Base-by-base conservation (phyloP, 176 grass and related monocot species). In the Rhynchospora pubera region DNA sequence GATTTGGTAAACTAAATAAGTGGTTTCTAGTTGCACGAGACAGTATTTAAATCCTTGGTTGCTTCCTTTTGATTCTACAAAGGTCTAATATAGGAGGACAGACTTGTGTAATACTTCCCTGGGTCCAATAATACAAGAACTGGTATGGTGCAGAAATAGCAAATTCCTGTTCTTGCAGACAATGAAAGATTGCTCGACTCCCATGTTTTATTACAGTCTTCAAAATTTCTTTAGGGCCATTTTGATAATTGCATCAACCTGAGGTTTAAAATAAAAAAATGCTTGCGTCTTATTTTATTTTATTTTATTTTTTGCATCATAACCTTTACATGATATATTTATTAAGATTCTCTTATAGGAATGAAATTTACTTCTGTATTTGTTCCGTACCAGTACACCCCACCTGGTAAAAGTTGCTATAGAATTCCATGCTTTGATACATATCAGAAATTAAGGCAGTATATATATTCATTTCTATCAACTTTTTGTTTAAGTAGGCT, bases 401-500 rank as follows among this genome's bases (percentile, higher is more conserved):
- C 62, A 65, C 26, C 62, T 65, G 11, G 62, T 65, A 65, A 30
- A 65, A 32, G 62, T 65, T 65, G 24, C 62, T 32, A 30, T 28
- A 32, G 2, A 32, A 30, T 65, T 65, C 62, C 23, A 28, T 14
- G 62, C 61, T 64, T 10, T 65, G 24, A 65, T 30, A 10, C 62
- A 65, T 11, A 4, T 65, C 28, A 65, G 5, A 63, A 65, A 30
- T 3, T 2, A 32, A 32, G 62, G 62, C 62, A 50, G 47, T 51
- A 65, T 65, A 28, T 65, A 22, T 2, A 65, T 42, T 81, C 30
- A 42, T 81, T 65, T 65, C 9, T 18, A 16, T 68, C 65, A 26
- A 77, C 26, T 85, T 73, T 77, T 84, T 51, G 65, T 65, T 65
- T 78, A 69, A 71, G 32, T 64, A 97, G 94, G 76, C 1, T 94